Conservation (phyloP, 148 eudicot species). For the Mesembryanthemum crystallinum region DNA sequence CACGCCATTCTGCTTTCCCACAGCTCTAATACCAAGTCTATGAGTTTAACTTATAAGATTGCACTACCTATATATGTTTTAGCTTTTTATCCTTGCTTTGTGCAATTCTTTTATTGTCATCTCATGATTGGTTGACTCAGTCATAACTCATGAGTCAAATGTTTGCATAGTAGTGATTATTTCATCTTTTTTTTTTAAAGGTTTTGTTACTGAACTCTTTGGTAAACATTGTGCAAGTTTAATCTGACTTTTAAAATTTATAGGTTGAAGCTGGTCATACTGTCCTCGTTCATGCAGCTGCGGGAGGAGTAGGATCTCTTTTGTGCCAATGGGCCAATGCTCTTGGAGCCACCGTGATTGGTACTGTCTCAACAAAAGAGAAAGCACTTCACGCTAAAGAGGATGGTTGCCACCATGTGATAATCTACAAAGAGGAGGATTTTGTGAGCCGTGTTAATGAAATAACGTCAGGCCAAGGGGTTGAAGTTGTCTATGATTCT, state of each 20-base stretch:
- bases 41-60: no score
- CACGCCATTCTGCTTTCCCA: no score
- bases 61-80: no score
- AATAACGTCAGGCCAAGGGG: conserved; percentile 77
- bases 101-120: no score
- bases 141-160: background rate
- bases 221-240: background rate
- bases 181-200: background rate
- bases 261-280: conserved; percentile 86
- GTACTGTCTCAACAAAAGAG: conserved; percentile 77
- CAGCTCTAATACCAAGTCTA: no score
- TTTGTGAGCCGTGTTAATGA: conserved; percentile 70
- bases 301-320: conserved; percentile 83
- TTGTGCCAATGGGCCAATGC: conserved; percentile 89
- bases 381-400: conserved; percentile 81
- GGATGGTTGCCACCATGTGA: conserved; percentile 84
- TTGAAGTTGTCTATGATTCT: conserved; percentile 86
- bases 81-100: no score
- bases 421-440: conserved; percentile 69
- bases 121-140: background rate
- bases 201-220: background rate
- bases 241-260: conserved; percentile 17
- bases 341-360: conserved; percentile 81
- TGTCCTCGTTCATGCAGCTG: conserved; percentile 77
- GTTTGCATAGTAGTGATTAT: background rate